These are phyloP conservation scores for Ustilago trichophora DNA, from an alignment of 1,284 basidiomycete genomes.

Conservation along the genomic window DNA sequence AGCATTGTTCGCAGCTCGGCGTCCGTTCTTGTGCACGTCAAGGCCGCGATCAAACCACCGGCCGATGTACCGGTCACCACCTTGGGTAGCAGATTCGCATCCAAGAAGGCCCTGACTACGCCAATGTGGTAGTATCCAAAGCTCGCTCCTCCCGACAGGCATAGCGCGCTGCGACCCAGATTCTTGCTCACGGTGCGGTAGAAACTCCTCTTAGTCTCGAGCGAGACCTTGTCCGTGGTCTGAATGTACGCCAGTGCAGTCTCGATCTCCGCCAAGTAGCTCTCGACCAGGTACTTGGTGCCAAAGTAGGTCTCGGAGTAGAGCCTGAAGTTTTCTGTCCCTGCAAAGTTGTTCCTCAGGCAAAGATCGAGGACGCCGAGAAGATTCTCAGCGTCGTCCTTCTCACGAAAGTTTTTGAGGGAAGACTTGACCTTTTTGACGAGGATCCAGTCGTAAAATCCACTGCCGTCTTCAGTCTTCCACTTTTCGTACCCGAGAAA, in stretches of 20 bases:
- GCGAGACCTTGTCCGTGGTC: conserved; percentile 71
- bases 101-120: conserved; percentile 88
- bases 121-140: conserved; percentile 91
- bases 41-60: conserved; percentile 77
- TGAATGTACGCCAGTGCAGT: conserved; percentile 49
- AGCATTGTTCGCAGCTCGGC: conserved; percentile 79
- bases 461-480: conserved; percentile 60
- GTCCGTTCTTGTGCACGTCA: conserved; percentile 87
- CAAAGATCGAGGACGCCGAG: conserved; percentile 92
- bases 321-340: conserved; percentile 85
- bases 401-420: conserved; percentile 75
- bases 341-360: conserved; percentile 91
- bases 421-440: conserved; percentile 61
- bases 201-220: conserved; percentile 90
- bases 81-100: conserved; percentile 84
- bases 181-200: conserved; percentile 89
- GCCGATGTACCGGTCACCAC: conserved; percentile 91
- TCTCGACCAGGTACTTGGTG: conserved; percentile 61
- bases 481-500: conserved; percentile 57
- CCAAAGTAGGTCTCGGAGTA: conserved; percentile 80
- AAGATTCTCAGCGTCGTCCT: conserved; percentile 76
- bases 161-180: conserved; percentile 87
- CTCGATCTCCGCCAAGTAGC: conserved; percentile 57
- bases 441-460: conserved; percentile 65
- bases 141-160: conserved; percentile 90